Evolutionary conservation across 1,284 basidiomycete genomes (phyloP).

Genomic region (Athelia psychrophila): DNA sequence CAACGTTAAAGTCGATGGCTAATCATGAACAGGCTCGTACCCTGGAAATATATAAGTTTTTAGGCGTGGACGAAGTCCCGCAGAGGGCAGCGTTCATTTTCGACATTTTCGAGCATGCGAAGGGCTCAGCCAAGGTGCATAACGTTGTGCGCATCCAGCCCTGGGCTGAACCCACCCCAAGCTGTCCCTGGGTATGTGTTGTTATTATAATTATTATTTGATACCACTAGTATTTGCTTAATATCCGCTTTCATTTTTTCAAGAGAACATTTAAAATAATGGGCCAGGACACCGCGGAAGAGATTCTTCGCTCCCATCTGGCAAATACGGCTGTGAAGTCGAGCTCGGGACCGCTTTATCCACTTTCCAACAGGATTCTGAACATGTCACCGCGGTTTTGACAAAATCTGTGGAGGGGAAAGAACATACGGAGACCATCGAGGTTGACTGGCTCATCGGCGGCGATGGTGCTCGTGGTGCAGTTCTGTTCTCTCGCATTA

Average conservation of each 20-base stretch:
- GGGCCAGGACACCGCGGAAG: conserved; percentile 36
- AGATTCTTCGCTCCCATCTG: conserved; percentile 31
- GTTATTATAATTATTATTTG: too few species aligned
- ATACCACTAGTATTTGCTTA: too few species aligned
- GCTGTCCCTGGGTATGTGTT: background rate
- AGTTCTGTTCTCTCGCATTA: background rate
- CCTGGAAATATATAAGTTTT: background rate
- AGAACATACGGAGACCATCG: conserved; percentile 18
- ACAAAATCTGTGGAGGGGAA: conserved; percentile 17
- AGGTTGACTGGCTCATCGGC: conserved; percentile 36
- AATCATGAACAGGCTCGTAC: background rate
- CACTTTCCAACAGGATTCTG: conserved; percentile 30
- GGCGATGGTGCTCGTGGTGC: conserved; percentile 33
- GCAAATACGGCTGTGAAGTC: conserved; percentile 25
- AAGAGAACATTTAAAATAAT: conserved; percentile 11
- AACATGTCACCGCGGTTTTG: conserved; percentile 30
- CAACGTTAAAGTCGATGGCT: background rate
- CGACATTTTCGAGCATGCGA: background rate
- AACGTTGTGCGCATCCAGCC: background rate
- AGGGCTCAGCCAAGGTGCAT: background rate
- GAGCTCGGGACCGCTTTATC: conserved; percentile 36
- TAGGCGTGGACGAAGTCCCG: background rate
- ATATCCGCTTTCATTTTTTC: background rate
- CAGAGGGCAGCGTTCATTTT: too few species aligned
- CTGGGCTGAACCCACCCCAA: background rate